Percentiles rank a stretch among this genome's conserved stretches.
phyloP scores from a whole-genome alignment of 2,329 filamentous ascomycete genomes.

The Aspergillus fijiensis region DNA sequence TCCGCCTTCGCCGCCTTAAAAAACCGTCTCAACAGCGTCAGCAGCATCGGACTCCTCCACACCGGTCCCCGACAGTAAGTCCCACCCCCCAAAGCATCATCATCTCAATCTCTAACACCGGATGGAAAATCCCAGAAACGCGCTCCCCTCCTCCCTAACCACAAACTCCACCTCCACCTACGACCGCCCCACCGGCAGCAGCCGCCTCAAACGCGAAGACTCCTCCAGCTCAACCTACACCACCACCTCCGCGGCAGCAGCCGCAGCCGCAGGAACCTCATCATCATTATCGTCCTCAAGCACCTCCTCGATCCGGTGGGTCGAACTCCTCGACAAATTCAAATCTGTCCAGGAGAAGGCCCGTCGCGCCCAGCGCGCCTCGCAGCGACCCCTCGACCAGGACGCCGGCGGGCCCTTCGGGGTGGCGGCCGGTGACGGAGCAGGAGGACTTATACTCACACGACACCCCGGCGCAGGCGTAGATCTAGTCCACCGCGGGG shows the following conservation, averaged over 20 bases:
- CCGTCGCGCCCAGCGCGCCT: slow-evolving; percentile 64
- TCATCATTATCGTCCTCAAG: slow-evolving; percentile 45
- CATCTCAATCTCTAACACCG: slow-evolving; percentile 9
- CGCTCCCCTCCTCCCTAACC: slow-evolving; percentile 28
- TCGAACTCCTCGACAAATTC: slow-evolving; percentile 92
- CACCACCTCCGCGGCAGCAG: slow-evolving; percentile 58
- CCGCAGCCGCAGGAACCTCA: slow-evolving; percentile 74
- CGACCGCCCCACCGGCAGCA: slow-evolving; percentile 61
- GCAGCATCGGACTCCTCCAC: slow-evolving; percentile 92
- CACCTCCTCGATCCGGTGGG: slow-evolving; percentile 80
- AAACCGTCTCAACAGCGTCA: slow-evolving; percentile 94
- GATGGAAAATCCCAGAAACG: slow-evolving; percentile 12
- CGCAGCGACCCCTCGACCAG: slow-evolving; percentile 47
- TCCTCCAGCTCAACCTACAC: slow-evolving; percentile 53
- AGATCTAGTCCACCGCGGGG: not conserved
- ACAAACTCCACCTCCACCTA: slow-evolving; percentile 59
- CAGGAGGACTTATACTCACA: slow-evolving; percentile 13
- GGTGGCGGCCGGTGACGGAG: slow-evolving; percentile 20
- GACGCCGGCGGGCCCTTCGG: slow-evolving; percentile 44
- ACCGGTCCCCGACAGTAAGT: slow-evolving; percentile 76
- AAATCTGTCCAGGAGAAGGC: slow-evolving; percentile 84
- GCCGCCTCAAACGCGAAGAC: slow-evolving; percentile 80
- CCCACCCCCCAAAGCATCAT: slow-evolving; percentile 23
- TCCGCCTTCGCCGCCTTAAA: slow-evolving; percentile 95
- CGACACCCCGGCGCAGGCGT: not conserved